Conservation (phyloP, 352 stramenopile species). For the Aphanomyces euteiches region DNA sequence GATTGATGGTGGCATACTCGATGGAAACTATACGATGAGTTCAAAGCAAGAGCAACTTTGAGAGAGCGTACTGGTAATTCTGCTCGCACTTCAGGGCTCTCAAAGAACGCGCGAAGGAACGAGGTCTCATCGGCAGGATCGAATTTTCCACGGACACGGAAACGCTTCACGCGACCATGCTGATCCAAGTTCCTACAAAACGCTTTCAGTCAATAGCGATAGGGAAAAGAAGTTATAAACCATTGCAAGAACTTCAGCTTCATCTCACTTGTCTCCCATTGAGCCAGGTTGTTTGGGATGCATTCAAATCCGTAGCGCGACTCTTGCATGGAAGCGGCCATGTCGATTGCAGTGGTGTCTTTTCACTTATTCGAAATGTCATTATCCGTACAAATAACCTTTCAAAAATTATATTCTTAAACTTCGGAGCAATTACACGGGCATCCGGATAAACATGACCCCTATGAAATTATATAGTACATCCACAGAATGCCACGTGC, state of each 20-base stretch:
- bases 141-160: slow-evolving; percentile 50
- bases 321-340: too few species aligned
- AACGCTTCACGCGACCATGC: slow-evolving; percentile 55
- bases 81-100: slow-evolving; percentile 37
- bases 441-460: too few species aligned
- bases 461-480: too few species aligned
- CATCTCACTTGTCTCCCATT: slow-evolving; percentile 47
- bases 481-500: background rate
- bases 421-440: too few species aligned
- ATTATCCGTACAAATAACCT: too few species aligned
- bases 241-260: slow-evolving; percentile 74
- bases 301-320: slow-evolving; percentile 40
- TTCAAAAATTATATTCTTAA: too few species aligned
- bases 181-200: slow-evolving; percentile 54
- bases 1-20: background rate
- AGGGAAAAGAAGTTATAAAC: slow-evolving; percentile 27
- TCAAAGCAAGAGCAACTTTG: background rate
- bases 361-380: too few species aligned
- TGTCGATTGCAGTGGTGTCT: too few species aligned
- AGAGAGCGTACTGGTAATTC: slow-evolving; percentile 37
- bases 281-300: slow-evolving; percentile 47
- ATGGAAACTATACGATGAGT: slow-evolving; percentile 19
- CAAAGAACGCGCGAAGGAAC: slow-evolving; percentile 57
- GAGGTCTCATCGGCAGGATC: slow-evolving; percentile 40
- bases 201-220: background rate